Evolutionary conservation across 192 early-diverging fungal species (phyloP).

Genomic region (Allomyces arbusculus): DNA sequence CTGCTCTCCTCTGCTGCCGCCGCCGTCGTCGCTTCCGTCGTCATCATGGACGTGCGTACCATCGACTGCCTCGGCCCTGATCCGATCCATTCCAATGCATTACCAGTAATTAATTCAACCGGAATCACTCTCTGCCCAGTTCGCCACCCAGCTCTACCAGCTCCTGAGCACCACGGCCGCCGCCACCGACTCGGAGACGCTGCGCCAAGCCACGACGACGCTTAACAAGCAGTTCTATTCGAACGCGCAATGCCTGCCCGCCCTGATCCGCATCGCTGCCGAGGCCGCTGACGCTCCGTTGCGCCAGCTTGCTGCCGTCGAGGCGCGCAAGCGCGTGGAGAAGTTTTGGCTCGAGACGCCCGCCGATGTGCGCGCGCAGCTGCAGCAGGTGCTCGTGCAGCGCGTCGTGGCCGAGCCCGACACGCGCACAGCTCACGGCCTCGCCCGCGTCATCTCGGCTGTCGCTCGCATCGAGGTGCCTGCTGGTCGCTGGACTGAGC

Average conservation of each 20-base stretch:
- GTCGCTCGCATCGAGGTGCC: conserved; percentile 64
- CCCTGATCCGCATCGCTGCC: conserved; percentile 49
- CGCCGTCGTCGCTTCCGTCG: too few relatives aligned
- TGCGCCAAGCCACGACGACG: conserved; percentile 5
- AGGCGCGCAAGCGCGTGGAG: conserved; percentile 60
- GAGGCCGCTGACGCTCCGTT: conserved; percentile 41
- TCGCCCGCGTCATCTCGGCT: conserved; percentile 75
- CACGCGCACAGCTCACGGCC: conserved; percentile 53
- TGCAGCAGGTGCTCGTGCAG: conserved; percentile 48
- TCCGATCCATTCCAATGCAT: too few relatives aligned
- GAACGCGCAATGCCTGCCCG: conserved; percentile 52
- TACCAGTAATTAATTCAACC: too few relatives aligned
- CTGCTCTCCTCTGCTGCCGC: too few relatives aligned
- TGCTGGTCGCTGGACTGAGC: conserved; percentile 51
- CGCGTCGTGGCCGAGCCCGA: conserved; percentile 50
- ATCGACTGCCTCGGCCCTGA: too few relatives aligned
- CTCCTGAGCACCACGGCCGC: background rate
- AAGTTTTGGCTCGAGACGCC: conserved; percentile 59
- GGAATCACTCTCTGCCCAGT: background rate
- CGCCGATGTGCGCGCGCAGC: conserved; percentile 22
- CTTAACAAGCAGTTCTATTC: conserved; percentile 56
- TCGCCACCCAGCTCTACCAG: background rate
- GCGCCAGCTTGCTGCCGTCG: conserved; percentile 72
- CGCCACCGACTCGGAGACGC: too few relatives aligned
- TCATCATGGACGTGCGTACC: too few relatives aligned